phyloP scores from a whole-genome alignment of 2,329 filamentous ascomycete genomes.

The Fusarium palustre region DNA sequence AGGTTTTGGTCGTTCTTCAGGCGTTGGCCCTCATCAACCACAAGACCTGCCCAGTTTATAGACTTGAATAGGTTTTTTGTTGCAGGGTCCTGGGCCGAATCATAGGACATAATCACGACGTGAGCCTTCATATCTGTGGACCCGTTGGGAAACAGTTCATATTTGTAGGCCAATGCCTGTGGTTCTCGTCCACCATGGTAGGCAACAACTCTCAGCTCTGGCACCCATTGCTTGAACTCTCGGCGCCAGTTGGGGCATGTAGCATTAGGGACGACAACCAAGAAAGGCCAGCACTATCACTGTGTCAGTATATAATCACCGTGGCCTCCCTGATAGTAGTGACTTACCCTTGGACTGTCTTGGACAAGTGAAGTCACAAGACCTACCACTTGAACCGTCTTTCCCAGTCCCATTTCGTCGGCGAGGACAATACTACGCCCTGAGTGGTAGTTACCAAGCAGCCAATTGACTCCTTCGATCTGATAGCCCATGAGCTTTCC shows the following conservation, averaged over 20 bases:
- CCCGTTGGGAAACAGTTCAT: constrained; percentile 83
- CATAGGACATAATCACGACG: constrained; percentile 94
- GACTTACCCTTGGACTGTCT: constrained; percentile 64
- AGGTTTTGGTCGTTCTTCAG: constrained; percentile 92
- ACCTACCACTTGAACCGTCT: constrained; percentile 92
- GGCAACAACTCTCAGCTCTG: constrained; percentile 86
- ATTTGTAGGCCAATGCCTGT: constrained; percentile 80
- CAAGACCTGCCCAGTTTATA: constrained; percentile 85
- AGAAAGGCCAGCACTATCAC: constrained; percentile 82
- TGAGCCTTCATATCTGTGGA: constrained; percentile 82
- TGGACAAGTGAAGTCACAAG: constrained; percentile 80
- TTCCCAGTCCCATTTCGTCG: constrained; percentile 98
- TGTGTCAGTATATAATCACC: constrained; percentile 26
- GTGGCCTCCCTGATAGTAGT: neutral
- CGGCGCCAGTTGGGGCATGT: constrained; percentile 98
- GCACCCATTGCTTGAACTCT: constrained; percentile 94
- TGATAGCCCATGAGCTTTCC: constrained; percentile 95
- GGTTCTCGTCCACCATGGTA: constrained; percentile 85
- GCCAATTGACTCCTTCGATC: constrained; percentile 92
- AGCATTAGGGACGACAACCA: constrained; percentile 93
- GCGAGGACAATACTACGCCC: constrained; percentile 90
- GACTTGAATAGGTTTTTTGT: constrained; percentile 73
- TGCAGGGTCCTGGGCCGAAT: constrained; percentile 81
- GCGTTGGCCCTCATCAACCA: constrained; percentile 95
- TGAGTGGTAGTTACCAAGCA: constrained; percentile 88